A percentile compares a stretch with the other conserved stretches of the same genome.
Conservation (phyloP, 2,329 filamentous ascomycete genomes). For the Pyrenochaeta sp. region DNA sequence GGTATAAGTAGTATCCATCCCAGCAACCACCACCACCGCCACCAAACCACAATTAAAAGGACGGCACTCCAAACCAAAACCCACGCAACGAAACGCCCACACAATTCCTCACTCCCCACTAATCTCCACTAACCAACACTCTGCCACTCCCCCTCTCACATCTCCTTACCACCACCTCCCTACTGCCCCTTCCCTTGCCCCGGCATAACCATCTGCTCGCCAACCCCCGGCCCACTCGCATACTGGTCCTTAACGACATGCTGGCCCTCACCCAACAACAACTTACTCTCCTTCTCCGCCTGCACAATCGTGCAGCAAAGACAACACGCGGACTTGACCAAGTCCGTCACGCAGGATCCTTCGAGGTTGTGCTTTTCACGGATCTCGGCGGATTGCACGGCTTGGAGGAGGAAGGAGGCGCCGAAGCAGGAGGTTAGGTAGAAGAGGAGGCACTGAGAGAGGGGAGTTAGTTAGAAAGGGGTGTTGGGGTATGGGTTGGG, state of each 20-base stretch:
- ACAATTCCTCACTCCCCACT: no score
- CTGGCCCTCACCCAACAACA: slow-evolving; percentile 17
- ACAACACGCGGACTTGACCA: slow-evolving; percentile 34
- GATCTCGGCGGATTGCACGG: slow-evolving; percentile 35
- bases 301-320: slow-evolving; percentile 33
- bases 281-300: slow-evolving; percentile 25
- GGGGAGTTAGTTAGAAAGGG: background rate
- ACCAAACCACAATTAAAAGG: no score
- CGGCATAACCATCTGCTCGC: background rate
- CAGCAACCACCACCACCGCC: no score
- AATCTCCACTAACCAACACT: no score
- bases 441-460: slow-evolving; percentile 31
- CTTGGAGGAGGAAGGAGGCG: slow-evolving; percentile 19
- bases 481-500: background rate
- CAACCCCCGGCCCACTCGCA: background rate
- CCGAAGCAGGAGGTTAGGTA: slow-evolving; percentile 25
- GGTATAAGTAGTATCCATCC: no score
- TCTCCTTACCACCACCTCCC: background rate
- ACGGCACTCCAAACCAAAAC: no score
- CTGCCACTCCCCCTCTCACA: background rate
- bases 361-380: slow-evolving; percentile 33
- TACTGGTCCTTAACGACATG: background rate
- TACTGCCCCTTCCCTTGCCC: background rate
- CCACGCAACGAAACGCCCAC: no score
- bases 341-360: slow-evolving; percentile 29